Conservation (phyloP, 2,329 filamentous ascomycete genomes). For the Sarocladium kiliense region DNA sequence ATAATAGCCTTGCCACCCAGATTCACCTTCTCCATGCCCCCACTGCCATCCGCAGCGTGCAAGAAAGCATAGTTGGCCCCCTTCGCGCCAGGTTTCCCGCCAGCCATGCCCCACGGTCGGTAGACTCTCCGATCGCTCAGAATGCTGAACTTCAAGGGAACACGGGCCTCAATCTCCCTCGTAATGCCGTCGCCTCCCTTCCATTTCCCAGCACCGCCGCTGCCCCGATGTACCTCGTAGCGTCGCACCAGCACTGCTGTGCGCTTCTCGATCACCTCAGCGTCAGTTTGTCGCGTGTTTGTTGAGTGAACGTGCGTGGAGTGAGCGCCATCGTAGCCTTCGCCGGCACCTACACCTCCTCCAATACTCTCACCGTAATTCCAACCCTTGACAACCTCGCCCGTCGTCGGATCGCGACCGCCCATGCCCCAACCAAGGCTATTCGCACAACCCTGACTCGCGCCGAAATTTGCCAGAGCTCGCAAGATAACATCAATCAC, state of each 20-base stretch:
- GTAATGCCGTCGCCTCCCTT: constrained; percentile 28
- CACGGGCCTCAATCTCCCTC: constrained; percentile 28
- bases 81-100: constrained; percentile 20
- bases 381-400: constrained; percentile 16
- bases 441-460: constrained; percentile 26
- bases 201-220: constrained; percentile 24
- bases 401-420: constrained; percentile 20
- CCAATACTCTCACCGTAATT: constrained; percentile 28
- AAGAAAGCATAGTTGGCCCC: constrained; percentile 24
- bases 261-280: constrained; percentile 28
- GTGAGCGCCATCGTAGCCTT: constrained; percentile 21
- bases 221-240: constrained; percentile 23
- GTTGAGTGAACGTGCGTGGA: constrained; percentile 26
- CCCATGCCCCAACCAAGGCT: constrained; percentile 30
- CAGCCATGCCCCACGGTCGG: constrained; percentile 28
- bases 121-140: constrained; percentile 30
- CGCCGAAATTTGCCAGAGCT: constrained; percentile 20
- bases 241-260: constrained; percentile 26
- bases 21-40: constrained; percentile 21
- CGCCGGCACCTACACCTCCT: constrained; percentile 27
- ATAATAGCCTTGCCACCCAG: constrained; percentile 27
- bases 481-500: constrained; percentile 27
- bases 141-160: constrained; percentile 27
- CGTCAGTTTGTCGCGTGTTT: constrained; percentile 27
- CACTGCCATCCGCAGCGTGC: constrained; percentile 19